A percentile compares a stretch with the other conserved stretches of the same genome.
Conservation (phyloP, 108 stramenopile species). For the Parmales sp. region DNA sequence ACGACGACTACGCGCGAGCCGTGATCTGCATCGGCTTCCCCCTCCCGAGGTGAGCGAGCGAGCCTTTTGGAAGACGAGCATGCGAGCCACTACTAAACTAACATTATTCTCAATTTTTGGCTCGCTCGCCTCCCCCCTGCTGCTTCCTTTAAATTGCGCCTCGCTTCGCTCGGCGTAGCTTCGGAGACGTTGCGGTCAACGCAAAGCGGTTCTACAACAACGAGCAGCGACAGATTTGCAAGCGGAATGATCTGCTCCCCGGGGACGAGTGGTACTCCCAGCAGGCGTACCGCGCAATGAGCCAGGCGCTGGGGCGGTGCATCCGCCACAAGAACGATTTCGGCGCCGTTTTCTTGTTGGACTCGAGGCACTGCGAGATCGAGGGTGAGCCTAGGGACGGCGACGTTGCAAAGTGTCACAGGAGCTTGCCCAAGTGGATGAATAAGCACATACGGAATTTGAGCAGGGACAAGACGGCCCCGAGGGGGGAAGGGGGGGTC, state of each 20-base stretch:
- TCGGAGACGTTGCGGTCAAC: no score
- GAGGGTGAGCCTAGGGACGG: conserved; percentile 44
- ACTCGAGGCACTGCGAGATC: conserved; percentile 60
- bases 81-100: no score
- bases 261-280: conserved; percentile 78
- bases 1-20: conserved; percentile 66
- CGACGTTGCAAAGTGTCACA: conserved; percentile 37
- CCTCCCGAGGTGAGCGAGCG: conserved; percentile 35
- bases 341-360: conserved; percentile 71
- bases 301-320: conserved; percentile 76
- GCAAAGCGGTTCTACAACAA: conserved; percentile 70
- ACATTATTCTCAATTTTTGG: no score
- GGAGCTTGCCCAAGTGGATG: conserved; percentile 70
- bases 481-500: no score
- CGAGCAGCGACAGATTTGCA: conserved; percentile 43
- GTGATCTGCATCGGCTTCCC: conserved; percentile 69
- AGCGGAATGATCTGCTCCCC: conserved; percentile 47
- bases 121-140: no score
- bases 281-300: conserved; percentile 79
- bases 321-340: conserved; percentile 79
- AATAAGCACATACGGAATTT: conserved; percentile 44
- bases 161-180: no score
- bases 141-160: no score
- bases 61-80: no score
- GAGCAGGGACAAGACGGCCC: conserved; percentile 15